These are phyloP conservation scores for Geotrichum bryndzae DNA, from an alignment of 1,139 yeast genomes.

Conservation along the genomic window DNA sequence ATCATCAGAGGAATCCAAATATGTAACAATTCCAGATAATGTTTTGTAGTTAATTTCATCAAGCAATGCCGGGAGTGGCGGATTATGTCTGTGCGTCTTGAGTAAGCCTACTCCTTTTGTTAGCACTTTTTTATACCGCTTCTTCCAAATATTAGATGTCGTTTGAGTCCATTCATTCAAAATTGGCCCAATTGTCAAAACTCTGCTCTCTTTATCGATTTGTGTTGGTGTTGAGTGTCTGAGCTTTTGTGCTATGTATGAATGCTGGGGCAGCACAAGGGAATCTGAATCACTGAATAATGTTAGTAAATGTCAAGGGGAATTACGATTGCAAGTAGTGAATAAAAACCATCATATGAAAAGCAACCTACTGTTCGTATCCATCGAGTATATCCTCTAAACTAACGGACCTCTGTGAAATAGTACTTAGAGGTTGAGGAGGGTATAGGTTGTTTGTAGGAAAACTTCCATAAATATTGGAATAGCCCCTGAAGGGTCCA, in stretches of 20 bases:
- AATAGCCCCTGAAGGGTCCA: neutral
- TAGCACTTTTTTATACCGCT: neutral
- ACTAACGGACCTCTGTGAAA: neutral
- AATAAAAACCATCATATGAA: neutral
- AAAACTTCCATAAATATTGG: neutral
- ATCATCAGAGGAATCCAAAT: neutral
- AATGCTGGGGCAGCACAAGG: neutral
- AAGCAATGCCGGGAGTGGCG: neutral
- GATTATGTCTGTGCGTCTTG: neutral
- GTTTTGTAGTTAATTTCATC: conserved; percentile 8
- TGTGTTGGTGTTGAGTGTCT: conserved; percentile 49
- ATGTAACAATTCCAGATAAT: neutral
- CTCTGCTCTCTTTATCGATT: conserved; percentile 46
- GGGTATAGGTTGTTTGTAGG: neutral
- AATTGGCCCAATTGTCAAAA: conserved; percentile 55
- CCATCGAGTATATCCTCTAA: neutral
- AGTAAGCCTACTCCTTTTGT: neutral
- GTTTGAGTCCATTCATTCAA: conserved; percentile 52
- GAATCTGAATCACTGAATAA: neutral
- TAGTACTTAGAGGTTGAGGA: neutral
- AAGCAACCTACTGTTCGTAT: neutral
- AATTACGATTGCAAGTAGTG: neutral
- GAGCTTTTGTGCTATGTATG: conserved; percentile 63
- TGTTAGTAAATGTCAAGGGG: neutral
- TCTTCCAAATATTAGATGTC: conserved; percentile 5